phyloP scores from a whole-genome alignment of 169 alveolate genomes.

The Cyclospora cayetanensis region DNA sequence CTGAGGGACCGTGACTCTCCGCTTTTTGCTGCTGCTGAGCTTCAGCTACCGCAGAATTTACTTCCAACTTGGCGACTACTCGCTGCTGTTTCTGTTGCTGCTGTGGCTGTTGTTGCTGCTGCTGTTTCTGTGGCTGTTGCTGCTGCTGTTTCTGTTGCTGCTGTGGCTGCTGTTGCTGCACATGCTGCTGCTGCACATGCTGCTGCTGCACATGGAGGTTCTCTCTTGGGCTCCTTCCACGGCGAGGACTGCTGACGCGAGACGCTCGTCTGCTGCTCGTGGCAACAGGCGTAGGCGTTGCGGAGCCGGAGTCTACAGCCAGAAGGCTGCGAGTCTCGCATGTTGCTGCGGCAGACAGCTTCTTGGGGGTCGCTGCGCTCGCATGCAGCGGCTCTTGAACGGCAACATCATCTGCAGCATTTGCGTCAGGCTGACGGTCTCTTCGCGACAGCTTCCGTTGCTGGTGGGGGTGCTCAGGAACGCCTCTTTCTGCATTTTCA shows the following conservation, averaged over 20 bases:
- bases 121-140: neutral
- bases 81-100: too few relatives aligned
- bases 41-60: too few relatives aligned
- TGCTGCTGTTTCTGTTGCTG: neutral
- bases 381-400: neutral
- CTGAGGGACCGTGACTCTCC: neutral
- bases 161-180: neutral
- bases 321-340: neutral
- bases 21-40: neutral
- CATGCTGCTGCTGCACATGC: conserved; percentile 5
- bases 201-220: neutral
- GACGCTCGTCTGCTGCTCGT: neutral
- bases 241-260: conserved; percentile 20
- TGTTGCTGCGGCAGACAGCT: neutral
- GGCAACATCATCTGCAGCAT: neutral
- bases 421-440: neutral
- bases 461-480: too few relatives aligned
- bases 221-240: conserved; percentile 26
- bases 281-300: conserved; percentile 11
- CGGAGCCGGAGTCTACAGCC: neutral
- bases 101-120: conserved; percentile 13
- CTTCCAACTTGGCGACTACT: too few relatives aligned
- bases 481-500: neutral
- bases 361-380: neutral
- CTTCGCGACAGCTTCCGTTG: conserved; percentile 11